A percentile compares a stretch with the other conserved stretches of the same genome.
phyloP scores from a whole-genome alignment of 352 stramenopile genomes.

The Plasmopara viticola region DNA sequence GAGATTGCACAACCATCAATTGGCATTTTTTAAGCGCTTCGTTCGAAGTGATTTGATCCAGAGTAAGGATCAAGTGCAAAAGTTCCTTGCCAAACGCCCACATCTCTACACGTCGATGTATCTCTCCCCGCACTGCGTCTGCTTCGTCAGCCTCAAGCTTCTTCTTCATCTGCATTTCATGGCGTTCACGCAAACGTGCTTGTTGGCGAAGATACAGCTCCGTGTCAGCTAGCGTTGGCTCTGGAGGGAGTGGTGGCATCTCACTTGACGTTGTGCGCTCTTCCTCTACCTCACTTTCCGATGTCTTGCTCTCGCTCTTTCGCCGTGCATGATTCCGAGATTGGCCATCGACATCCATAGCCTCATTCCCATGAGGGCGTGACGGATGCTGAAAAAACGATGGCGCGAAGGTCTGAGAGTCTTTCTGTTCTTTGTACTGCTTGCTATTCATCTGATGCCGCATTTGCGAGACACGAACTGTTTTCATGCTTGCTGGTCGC shows the following conservation, averaged over 20 bases:
- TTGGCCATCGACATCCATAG: conserved; percentile 21
- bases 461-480: conserved; percentile 79
- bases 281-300: conserved; percentile 52
- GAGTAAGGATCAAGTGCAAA: conserved; percentile 75
- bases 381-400: conserved; percentile 19
- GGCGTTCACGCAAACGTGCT: conserved; percentile 69
- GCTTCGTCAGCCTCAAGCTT: conserved; percentile 74
- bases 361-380: conserved; percentile 25
- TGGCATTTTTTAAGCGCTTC: conserved; percentile 71
- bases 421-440: conserved; percentile 41
- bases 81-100: conserved; percentile 83
- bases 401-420: conserved; percentile 8
- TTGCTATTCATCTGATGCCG: conserved; percentile 78
- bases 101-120: conserved; percentile 70
- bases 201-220: conserved; percentile 81
- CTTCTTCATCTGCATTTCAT: conserved; percentile 78
- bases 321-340: conserved; percentile 25
- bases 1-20: conserved; percentile 72
- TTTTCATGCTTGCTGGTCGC: conserved; percentile 75
- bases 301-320: conserved; percentile 47
- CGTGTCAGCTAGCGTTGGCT: conserved; percentile 59
- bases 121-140: conserved; percentile 66
- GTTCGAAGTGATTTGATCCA: conserved; percentile 74
- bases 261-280: conserved; percentile 18
- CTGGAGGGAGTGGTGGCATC: conserved; percentile 55